These are phyloP conservation scores for Camellia lanceoleosa DNA, from an alignment of 148 eudicot genomes.

Conservation along the genomic window DNA sequence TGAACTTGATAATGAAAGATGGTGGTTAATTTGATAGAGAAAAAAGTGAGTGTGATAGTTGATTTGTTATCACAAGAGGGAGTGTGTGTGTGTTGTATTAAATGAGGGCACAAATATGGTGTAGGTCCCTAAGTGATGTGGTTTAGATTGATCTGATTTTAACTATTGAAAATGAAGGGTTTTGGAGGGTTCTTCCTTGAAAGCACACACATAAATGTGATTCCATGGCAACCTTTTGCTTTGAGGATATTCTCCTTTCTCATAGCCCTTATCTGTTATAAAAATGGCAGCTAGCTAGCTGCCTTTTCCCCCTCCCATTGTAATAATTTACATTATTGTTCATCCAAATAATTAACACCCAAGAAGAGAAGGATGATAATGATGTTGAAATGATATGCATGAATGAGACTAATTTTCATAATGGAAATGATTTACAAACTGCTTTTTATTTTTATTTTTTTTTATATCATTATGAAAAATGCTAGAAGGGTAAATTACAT, in stretches of 20 bases:
- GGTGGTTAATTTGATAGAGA: neutral
- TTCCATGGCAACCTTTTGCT: neutral
- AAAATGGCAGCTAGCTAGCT: neutral
- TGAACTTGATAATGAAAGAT: constrained; percentile 7
- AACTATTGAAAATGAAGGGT: neutral
- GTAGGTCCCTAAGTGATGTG: constrained; percentile 4
- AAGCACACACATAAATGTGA: no score
- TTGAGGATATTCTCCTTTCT: neutral
- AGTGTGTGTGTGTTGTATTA: no score
- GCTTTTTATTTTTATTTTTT: no score
- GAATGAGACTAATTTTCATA: neutral
- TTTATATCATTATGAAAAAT: no score
- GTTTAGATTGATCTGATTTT: neutral
- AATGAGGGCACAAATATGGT: neutral
- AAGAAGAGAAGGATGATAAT: neutral
- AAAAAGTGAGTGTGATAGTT: neutral
- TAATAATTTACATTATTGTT: neutral
- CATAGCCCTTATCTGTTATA: neutral
- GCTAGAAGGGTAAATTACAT: no score
- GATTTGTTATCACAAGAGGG: neutral
- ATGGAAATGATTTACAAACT: no score
- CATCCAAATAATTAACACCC: neutral
- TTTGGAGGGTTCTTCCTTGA: neutral
- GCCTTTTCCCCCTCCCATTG: neutral
- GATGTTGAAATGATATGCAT: neutral